These are phyloP conservation scores for Rubroboletus pulcherrimus DNA, from an alignment of 768 basidiomycete species.

Conservation along the genomic window DNA sequence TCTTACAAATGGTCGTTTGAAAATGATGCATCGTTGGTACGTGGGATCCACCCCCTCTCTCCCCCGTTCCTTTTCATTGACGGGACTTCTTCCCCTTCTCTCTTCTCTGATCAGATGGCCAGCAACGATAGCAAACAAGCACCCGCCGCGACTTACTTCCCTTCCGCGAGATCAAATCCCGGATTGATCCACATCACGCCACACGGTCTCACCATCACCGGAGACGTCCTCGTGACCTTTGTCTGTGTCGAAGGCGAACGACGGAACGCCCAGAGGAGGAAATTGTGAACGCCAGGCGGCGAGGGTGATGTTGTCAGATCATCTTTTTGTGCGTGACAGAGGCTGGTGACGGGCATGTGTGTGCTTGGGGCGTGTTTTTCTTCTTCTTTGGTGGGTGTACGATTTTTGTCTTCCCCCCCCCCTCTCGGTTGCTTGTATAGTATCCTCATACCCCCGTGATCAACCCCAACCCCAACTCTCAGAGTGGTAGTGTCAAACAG, in stretches of 20 bases:
- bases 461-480: too few relatives aligned
- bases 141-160: slow-evolving; percentile 29
- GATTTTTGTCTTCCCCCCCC: too few relatives aligned
- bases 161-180: slow-evolving; percentile 24
- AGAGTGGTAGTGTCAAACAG: too few relatives aligned
- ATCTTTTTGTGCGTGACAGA: too few relatives aligned
- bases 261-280: slow-evolving; percentile 26
- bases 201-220: slow-evolving; percentile 30
- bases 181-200: slow-evolving; percentile 32
- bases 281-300: not conserved
- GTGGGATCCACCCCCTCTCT: not conserved
- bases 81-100: not conserved
- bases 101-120: slow-evolving; percentile 18
- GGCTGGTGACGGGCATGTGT: too few relatives aligned
- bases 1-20: slow-evolving; percentile 34
- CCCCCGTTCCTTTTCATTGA: not conserved
- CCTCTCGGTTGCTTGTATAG: not conserved
- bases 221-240: slow-evolving; percentile 32
- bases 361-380: not conserved
- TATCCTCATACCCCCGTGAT: too few relatives aligned
- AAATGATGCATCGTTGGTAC: slow-evolving; percentile 31
- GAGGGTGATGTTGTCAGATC: not conserved
- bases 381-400: not conserved
- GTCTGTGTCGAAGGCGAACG: slow-evolving; percentile 33
- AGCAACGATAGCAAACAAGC: slow-evolving; percentile 34